A percentile compares a stretch with the other conserved stretches of the same genome.
These are phyloP conservation scores for Fagopyrum homotropicum DNA, from an alignment of 148 eudicot genomes.

Conservation along the genomic window DNA sequence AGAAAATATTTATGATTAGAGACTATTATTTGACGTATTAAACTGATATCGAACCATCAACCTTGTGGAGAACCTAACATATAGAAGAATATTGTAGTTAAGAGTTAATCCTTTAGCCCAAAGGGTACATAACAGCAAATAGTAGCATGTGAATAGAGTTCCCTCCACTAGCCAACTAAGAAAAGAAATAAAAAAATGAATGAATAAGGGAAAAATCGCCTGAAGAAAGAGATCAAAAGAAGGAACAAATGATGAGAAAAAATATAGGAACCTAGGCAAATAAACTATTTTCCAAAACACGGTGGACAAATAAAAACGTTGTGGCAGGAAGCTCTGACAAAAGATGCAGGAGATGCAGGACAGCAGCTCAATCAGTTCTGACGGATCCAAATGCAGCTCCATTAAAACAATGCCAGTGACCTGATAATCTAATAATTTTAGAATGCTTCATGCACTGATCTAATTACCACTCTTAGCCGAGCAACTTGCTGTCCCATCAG, in stretches of 20 bases:
- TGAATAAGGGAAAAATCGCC: too few species aligned
- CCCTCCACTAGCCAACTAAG: conserved; percentile 2
- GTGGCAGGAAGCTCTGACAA: background rate
- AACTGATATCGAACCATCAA: background rate
- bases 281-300: background rate
- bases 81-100: too few species aligned
- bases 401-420: background rate
- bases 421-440: background rate
- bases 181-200: background rate
- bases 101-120: too few species aligned
- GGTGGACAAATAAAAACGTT: background rate
- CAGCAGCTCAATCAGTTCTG: background rate
- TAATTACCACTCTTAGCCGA: background rate
- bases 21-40: background rate
- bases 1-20: background rate
- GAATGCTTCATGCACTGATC: background rate
- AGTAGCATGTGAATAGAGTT: background rate
- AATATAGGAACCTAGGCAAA: background rate
- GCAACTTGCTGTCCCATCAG: background rate
- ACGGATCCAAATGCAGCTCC: background rate
- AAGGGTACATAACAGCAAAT: background rate
- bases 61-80: too few species aligned
- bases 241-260: background rate
- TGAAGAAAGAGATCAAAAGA: background rate
- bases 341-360: background rate